A percentile compares a stretch with the other conserved stretches of the same genome.
phyloP scores from a whole-genome alignment of 2,329 filamentous ascomycete genomes.

The Monilinia fructicola region DNA sequence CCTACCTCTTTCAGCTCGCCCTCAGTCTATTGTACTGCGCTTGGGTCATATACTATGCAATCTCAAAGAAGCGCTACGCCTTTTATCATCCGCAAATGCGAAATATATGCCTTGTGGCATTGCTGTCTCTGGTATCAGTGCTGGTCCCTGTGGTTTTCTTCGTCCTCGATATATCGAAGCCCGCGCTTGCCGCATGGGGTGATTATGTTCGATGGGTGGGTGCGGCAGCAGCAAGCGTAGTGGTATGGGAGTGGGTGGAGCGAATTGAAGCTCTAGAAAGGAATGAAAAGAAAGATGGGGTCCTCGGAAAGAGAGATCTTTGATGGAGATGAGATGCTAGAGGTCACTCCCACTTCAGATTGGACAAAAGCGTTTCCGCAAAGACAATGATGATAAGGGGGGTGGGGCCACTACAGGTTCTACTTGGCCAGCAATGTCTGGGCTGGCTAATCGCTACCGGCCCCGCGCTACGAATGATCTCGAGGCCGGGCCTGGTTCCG shows the following conservation, averaged over 20 bases:
- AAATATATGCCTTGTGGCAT: conserved; percentile 66
- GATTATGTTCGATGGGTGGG: conserved; percentile 77
- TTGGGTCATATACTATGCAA: conserved; percentile 72
- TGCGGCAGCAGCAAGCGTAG: conserved; percentile 72
- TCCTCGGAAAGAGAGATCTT: conserved; percentile 67
- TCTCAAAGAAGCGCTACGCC: conserved; percentile 68
- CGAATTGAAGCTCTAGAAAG: conserved; percentile 61
- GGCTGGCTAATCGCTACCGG: conserved; percentile 36
- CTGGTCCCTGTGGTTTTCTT: conserved; percentile 74
- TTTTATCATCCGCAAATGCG: conserved; percentile 72
- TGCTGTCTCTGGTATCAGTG: conserved; percentile 63
- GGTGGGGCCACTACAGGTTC: conserved; percentile 32
- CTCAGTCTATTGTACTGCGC: conserved; percentile 70
- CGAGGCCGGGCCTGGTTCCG: conserved; percentile 26
- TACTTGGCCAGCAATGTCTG: conserved; percentile 49
- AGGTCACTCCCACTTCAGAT: conserved; percentile 59
- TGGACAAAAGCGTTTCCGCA: conserved; percentile 40
- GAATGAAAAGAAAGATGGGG: conserved; percentile 46
- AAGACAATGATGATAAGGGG: conserved; percentile 27
- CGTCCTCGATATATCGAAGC: conserved; percentile 69
- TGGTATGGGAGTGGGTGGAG: conserved; percentile 80
- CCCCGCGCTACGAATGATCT: conserved; percentile 31
- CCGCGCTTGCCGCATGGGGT: conserved; percentile 70
- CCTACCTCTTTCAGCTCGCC: conserved; percentile 70
- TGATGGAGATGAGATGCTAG: conserved; percentile 72